phyloP scores from a whole-genome alignment of 495 filamentous ascomycete genomes.

The Extremus antarcticus region DNA sequence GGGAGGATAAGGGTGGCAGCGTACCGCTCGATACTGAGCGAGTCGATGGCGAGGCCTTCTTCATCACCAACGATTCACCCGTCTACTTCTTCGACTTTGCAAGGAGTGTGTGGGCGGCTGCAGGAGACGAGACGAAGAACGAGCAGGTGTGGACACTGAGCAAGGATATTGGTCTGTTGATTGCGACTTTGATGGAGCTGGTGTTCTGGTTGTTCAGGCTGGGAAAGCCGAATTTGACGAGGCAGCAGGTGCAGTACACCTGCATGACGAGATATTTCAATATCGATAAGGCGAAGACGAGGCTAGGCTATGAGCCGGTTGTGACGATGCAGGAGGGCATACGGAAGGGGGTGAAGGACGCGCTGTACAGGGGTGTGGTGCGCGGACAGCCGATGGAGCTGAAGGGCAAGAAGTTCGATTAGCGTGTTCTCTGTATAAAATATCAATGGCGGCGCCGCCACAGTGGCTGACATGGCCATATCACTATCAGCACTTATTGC shows the following conservation, averaged over 20 bases:
- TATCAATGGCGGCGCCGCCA: too few species aligned
- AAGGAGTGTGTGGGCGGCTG: conserved; percentile 57
- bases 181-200: conserved; percentile 62
- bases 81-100: conserved; percentile 95
- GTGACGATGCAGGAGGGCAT: conserved; percentile 68
- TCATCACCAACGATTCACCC: conserved; percentile 86
- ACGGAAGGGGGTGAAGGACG: conserved; percentile 41
- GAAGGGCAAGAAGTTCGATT: conserved; percentile 14
- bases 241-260: conserved; percentile 60
- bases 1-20: conserved; percentile 34
- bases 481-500: too few species aligned
- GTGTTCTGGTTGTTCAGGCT: conserved; percentile 45
- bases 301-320: conserved; percentile 66
- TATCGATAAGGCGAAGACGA: conserved; percentile 68
- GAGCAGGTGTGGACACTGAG: conserved; percentile 56
- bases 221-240: conserved; percentile 63
- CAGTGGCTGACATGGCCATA: too few species aligned
- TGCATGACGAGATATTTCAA: conserved; percentile 81
- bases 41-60: conserved; percentile 89
- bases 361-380: conserved; percentile 18
- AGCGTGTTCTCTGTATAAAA: background rate
- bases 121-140: conserved; percentile 27
- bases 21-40: conserved; percentile 59
- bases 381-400: conserved; percentile 15
- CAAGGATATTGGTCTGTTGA: conserved; percentile 47